Evolutionary conservation across 2,329 filamentous ascomycete genomes (phyloP).

Genomic region (Arachnomyces sp.): DNA sequence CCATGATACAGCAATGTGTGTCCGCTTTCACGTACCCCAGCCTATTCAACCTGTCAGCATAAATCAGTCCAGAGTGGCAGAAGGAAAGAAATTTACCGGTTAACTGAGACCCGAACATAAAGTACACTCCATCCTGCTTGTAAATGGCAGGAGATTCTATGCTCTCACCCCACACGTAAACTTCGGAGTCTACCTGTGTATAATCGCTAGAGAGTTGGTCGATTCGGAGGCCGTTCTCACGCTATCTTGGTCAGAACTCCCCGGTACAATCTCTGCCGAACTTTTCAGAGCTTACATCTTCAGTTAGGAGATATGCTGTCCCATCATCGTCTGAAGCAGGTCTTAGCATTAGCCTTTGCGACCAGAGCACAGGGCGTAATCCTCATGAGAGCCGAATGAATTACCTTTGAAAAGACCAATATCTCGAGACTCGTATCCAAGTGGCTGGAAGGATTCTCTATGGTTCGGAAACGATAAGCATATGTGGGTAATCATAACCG

Average conservation of each 20-base stretch:
- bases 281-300: constrained; percentile 44
- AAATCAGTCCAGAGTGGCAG: too few species aligned
- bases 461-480: too few species aligned
- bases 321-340: constrained; percentile 47
- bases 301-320: constrained; percentile 52
- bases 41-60: too few species aligned
- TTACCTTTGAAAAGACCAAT: constrained; percentile 47
- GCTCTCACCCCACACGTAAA: constrained; percentile 46
- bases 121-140: constrained; percentile 54
- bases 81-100: constrained; percentile 33
- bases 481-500: too few species aligned
- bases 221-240: constrained; percentile 51
- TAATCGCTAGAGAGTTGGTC: constrained; percentile 51
- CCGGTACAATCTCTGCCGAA: too few species aligned
- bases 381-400: too few species aligned
- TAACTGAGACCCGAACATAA: constrained; percentile 54
- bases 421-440: constrained; percentile 48
- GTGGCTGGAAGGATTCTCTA: constrained; percentile 36
- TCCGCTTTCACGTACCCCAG: too few species aligned
- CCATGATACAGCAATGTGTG: too few species aligned
- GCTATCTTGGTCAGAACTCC: constrained; percentile 19
- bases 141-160: constrained; percentile 56
- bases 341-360: too few species aligned
- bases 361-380: too few species aligned
- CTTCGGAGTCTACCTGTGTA: constrained; percentile 41